Percentiles rank a stretch among this genome's conserved stretches.
Evolutionary conservation across 257 asterid genomes (phyloP).

Genomic region (Solanum corneliomulleri): DNA sequence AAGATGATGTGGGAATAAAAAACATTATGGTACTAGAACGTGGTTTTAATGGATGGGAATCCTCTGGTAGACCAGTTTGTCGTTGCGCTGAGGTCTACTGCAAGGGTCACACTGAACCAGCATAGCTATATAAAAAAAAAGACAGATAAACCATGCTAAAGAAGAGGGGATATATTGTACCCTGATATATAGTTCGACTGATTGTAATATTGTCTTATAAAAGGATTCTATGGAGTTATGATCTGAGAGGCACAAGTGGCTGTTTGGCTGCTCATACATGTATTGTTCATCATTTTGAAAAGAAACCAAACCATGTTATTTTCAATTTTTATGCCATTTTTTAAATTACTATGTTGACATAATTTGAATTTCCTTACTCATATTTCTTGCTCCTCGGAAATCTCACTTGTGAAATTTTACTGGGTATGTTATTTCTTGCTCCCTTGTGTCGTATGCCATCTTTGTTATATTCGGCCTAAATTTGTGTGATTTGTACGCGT

Average conservation of each 20-base stretch:
- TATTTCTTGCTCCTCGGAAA: not conserved
- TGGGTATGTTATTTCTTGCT: not conserved
- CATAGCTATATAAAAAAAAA: not conserved
- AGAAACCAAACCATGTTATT: not conserved
- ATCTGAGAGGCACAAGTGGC: not conserved
- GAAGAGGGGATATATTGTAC: not conserved
- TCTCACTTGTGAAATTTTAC: not conserved
- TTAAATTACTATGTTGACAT: not conserved
- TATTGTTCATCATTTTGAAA: not conserved
- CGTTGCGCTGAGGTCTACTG: slow-evolving; percentile 69
- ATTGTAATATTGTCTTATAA: not conserved
- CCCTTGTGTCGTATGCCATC: not conserved
- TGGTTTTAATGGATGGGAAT: slow-evolving; percentile 91
- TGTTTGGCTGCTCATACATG: not conserved
- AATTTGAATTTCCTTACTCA: not conserved
- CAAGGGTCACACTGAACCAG: slow-evolving; percentile 38
- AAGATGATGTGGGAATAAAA: slow-evolving; percentile 41
- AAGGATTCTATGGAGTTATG: not conserved
- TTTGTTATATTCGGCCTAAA: not conserved
- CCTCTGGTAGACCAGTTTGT: slow-evolving; percentile 81
- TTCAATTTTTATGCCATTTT: not conserved
- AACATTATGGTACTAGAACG: slow-evolving; percentile 74
- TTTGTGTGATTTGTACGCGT: not conserved
- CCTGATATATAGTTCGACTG: not conserved
- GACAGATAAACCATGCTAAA: not conserved